These are phyloP conservation scores for Aureobasidium vineae DNA, from an alignment of 2,329 filamentous ascomycete species.

Conservation along the genomic window DNA sequence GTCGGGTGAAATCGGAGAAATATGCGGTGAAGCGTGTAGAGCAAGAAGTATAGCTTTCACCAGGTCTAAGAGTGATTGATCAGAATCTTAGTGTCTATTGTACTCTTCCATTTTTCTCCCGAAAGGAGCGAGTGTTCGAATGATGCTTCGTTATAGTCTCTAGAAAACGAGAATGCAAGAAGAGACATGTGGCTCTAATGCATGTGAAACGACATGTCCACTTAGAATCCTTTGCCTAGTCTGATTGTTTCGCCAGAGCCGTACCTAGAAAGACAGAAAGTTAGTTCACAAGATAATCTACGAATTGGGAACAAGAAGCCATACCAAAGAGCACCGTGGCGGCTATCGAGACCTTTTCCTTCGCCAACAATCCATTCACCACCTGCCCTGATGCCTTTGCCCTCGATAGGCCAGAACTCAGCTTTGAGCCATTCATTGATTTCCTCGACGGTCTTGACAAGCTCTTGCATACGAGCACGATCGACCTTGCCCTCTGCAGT, in stretches of 20 bases:
- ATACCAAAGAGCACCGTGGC: constrained; percentile 80
- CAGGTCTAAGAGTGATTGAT: too few relatives aligned
- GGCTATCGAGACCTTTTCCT: constrained; percentile 73
- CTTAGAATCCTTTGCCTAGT: constrained; percentile 51
- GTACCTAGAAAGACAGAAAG: not conserved
- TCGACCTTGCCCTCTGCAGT: constrained; percentile 45
- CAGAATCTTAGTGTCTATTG: too few relatives aligned
- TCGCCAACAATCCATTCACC: constrained; percentile 88
- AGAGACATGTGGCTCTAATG: not conserved
- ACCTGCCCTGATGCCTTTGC: constrained; percentile 45
- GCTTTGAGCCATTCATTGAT: constrained; percentile 72
- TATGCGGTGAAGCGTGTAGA: not conserved
- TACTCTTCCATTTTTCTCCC: not conserved
- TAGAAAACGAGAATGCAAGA: not conserved
- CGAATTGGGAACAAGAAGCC: not conserved
- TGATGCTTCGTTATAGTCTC: too few relatives aligned
- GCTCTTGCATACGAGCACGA: constrained; percentile 57
- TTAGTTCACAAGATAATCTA: not conserved
- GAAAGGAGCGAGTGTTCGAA: too few relatives aligned
- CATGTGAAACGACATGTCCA: not conserved
- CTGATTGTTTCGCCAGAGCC: constrained; percentile 67
- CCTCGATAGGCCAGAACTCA: constrained; percentile 64
- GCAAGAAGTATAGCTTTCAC: not conserved
- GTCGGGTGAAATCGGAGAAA: not conserved
- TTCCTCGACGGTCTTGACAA: constrained; percentile 69